Percentiles rank a stretch among this genome's conserved stretches.
Conservation (phyloP, 768 basidiomycete species). For the Pleurotus pulmonarius region DNA sequence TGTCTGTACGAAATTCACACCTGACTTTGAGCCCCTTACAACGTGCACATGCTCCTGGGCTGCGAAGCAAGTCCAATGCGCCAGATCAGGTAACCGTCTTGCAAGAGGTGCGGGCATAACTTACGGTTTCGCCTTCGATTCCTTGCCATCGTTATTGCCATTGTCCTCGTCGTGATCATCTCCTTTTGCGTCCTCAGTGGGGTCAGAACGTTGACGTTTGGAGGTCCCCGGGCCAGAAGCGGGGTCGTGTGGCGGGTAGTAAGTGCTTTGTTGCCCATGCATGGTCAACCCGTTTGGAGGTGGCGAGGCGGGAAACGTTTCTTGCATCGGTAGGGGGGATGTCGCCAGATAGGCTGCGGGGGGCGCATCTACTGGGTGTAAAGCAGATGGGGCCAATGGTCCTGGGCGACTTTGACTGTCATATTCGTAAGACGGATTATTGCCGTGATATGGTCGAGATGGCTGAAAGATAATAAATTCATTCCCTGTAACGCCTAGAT, state of each 20-base stretch:
- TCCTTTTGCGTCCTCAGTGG: constrained; percentile 25
- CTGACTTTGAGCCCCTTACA: constrained; percentile 63
- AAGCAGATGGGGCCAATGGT: neutral
- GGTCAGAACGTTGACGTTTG: constrained; percentile 32
- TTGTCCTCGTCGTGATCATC: constrained; percentile 34
- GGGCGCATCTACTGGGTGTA: constrained; percentile 11
- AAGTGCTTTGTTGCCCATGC: constrained; percentile 17
- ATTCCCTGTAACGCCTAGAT: too few species aligned
- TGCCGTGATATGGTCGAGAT: neutral
- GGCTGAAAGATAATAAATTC: neutral
- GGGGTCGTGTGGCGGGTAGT: constrained; percentile 13
- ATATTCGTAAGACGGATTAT: neutral
- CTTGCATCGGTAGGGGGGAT: constrained; percentile 25
- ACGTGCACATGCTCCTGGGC: constrained; percentile 62
- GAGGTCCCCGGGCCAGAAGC: constrained; percentile 18
- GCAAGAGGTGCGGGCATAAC: constrained; percentile 11
- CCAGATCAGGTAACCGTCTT: constrained; percentile 8
- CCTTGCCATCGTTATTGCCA: constrained; percentile 29
- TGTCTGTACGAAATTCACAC: constrained; percentile 72
- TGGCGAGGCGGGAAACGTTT: constrained; percentile 16
- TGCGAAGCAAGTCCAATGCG: constrained; percentile 16
- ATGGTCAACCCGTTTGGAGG: constrained; percentile 9
- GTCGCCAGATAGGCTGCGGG: constrained; percentile 11
- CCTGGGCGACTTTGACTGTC: neutral
- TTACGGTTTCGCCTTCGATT: constrained; percentile 41